Evolutionary conservation across 257 asterid genomes (phyloP), one percentile per base, ranked within the genome.

Genomic region (Buddleja alternifolia): DNA sequence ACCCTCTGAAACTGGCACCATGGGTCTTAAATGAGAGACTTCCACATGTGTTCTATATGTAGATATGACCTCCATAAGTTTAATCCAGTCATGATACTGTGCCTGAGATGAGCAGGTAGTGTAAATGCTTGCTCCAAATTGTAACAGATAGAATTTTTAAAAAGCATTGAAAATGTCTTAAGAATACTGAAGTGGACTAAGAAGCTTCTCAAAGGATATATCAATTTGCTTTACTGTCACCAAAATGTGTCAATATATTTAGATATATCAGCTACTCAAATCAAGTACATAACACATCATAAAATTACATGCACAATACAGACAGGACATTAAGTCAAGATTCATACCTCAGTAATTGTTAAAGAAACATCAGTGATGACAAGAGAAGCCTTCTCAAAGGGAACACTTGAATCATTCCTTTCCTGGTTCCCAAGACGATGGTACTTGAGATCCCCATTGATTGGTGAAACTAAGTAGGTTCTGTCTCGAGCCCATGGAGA

Each of bases 61-160:
- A 48, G 99, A 84, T 82, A 94, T 86, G 75, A 82, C 92, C 87
- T 94, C 99, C 97, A 91, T 68, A 79, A 94, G 95, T 80, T 90
- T 87, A 75, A 94, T 94, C 99, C 99, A 94, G 58, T 94, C 99
- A 80, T 94, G 96, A 86, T 94, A 91, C 75, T 94, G 99, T 59
- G 90, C 90, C 99, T 94, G 89, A 56, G 75, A 79, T 29, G 74
- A 77, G 52, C 44, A 79, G 46, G 39, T 53, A 37, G 47, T 41
- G 23, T 64, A 62, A 60, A 61, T 52, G 64, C 53, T 25, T 57
- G 60, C 41, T 63, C 29, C 76, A 37, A 20, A 53, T 50, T 70
- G 51, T 69, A 67, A 61, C 53, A 60, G 48, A 50, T 29, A 57
- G 12, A 61, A 72, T 4, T 36, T 40, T 67, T 16, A 46, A 51